Percentiles rank a stretch among this genome's conserved stretches.
Conservation (phyloP, 2,329 filamentous ascomycete species). For the Colletotrichum cuscutae region DNA sequence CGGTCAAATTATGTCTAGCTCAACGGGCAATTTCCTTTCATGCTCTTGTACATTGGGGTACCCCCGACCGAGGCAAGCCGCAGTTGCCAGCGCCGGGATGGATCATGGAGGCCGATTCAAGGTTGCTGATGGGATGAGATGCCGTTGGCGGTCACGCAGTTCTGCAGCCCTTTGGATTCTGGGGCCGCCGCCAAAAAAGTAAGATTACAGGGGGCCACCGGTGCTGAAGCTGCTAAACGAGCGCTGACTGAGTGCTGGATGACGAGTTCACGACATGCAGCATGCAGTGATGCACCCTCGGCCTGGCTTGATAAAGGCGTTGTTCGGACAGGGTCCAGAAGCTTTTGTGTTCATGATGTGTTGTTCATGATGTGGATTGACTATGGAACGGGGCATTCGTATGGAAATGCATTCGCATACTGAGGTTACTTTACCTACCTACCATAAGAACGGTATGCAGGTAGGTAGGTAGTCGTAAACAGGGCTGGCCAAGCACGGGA, state of each 20-base stretch:
- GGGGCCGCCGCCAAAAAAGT: not conserved
- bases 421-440: not conserved
- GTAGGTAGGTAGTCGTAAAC: too few relatives aligned
- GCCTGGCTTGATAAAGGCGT: not conserved
- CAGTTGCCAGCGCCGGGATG: slow-evolving; percentile 8
- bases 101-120: not conserved
- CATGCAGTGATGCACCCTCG: not conserved
- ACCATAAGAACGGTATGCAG: too few relatives aligned
- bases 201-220: not conserved
- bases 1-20: slow-evolving; percentile 16
- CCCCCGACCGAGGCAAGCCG: slow-evolving; percentile 4
- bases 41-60: slow-evolving; percentile 19
- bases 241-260: not conserved
- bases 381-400: not conserved
- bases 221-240: not conserved
- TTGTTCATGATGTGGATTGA: not conserved
- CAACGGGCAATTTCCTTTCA: slow-evolving; percentile 12
- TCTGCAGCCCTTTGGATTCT: not conserved
- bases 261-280: not conserved
- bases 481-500: not conserved
- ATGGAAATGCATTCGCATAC: not conserved
- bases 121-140: not conserved
- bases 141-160: not conserved
- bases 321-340: not conserved
- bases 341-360: not conserved